These are phyloP conservation scores for Cylindrodendrum hubeiense DNA, from an alignment of 2,329 filamentous ascomycete genomes.

Conservation along the genomic window DNA sequence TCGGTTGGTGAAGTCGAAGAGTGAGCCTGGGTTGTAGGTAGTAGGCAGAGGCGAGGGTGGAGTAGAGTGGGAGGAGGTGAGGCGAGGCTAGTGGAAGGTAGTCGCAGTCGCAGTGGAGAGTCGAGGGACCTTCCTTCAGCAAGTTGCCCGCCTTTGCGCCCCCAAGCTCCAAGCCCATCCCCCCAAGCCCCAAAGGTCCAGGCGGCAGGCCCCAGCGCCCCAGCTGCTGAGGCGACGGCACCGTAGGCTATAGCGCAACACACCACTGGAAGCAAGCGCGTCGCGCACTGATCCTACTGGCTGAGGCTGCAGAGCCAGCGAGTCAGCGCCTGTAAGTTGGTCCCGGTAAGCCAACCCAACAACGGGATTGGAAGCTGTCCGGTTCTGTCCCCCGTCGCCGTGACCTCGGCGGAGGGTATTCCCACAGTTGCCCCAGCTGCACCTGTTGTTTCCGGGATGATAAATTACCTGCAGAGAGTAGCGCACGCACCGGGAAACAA, in stretches of 20 bases:
- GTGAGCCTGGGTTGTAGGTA: slow-evolving; percentile 25
- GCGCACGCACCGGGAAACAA: background rate
- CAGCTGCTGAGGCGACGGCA: slow-evolving; percentile 25
- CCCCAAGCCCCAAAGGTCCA: slow-evolving; percentile 7
- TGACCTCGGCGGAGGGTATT: slow-evolving; percentile 19
- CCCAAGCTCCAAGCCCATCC: slow-evolving; percentile 8
- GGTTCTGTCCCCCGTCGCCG: slow-evolving; percentile 18
- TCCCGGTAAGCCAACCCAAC: slow-evolving; percentile 30
- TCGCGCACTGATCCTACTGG: slow-evolving; percentile 51
- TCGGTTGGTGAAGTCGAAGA: slow-evolving; percentile 38
- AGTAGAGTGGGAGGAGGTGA: slow-evolving; percentile 32
- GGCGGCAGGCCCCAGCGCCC: slow-evolving; percentile 16
- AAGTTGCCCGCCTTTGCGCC: slow-evolving; percentile 1
- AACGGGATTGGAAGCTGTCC: slow-evolving; percentile 26
- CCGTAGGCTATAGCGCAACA: slow-evolving; percentile 42
- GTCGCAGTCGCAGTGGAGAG: slow-evolving; percentile 26
- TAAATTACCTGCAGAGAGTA: slow-evolving; percentile 21
- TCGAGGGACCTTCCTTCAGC: slow-evolving; percentile 12
- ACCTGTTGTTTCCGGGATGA: slow-evolving; percentile 14
- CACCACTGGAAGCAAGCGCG: slow-evolving; percentile 52
- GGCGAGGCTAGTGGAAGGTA: slow-evolving; percentile 27
- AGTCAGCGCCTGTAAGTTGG: slow-evolving; percentile 48
- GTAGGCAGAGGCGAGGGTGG: slow-evolving; percentile 30
- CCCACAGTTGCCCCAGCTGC: slow-evolving; percentile 15
- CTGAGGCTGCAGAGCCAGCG: slow-evolving; percentile 37